These are phyloP conservation scores for Saccharomyces mikatae DNA, from an alignment of 805 yeast species.

Conservation along the genomic window DNA sequence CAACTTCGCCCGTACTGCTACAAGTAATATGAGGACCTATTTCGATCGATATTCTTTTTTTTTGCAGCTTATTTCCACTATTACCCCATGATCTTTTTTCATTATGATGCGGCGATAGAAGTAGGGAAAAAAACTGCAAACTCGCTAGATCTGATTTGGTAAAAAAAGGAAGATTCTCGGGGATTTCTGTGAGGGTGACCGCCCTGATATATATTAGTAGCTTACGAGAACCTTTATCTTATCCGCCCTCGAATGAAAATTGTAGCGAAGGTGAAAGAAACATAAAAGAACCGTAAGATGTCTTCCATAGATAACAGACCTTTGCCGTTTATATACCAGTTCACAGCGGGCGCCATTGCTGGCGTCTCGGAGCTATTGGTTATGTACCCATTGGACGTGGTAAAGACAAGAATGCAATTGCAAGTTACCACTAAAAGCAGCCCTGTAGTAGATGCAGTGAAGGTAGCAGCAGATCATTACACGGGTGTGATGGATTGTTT, in stretches of 20 bases:
- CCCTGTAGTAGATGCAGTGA: conserved; percentile 25
- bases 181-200: background rate
- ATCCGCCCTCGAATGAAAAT: background rate
- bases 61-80: background rate
- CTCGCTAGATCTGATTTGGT: background rate
- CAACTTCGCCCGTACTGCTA: background rate
- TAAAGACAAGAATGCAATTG: conserved; percentile 91
- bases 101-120: background rate
- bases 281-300: conserved; percentile 4
- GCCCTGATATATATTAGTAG: background rate
- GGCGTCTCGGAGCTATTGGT: conserved; percentile 93
- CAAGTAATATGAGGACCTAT: background rate
- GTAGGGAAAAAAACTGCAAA: background rate
- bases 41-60: background rate
- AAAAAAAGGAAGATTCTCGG: background rate
- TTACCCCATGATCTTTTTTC: background rate
- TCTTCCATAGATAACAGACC: conserved; percentile 29
- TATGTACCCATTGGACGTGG: conserved; percentile 95
- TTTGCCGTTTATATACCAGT: conserved; percentile 89
- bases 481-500: conserved; percentile 80
- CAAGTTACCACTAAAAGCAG: conserved; percentile 38
- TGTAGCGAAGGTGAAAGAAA: background rate
- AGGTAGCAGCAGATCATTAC: conserved; percentile 42
- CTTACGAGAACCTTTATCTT: background rate
- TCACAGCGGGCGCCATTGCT: conserved; percentile 87